Conservation (phyloP, 306 rosid species). For the Alnus rubra region DNA sequence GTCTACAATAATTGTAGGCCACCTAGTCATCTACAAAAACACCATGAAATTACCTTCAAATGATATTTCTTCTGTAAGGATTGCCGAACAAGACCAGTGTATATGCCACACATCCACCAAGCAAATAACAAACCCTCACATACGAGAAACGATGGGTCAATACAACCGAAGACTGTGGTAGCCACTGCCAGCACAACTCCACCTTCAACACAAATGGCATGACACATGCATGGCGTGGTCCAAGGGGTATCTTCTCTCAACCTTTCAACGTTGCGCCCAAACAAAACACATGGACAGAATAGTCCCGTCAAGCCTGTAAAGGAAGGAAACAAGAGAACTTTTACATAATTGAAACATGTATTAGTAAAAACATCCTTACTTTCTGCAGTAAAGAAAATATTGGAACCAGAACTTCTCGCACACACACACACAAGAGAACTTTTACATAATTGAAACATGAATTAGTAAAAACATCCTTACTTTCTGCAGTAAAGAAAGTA, state of each 20-base stretch:
- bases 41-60: constrained; percentile 59
- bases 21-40: constrained; percentile 9
- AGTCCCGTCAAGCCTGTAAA: constrained; percentile 81
- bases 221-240: constrained; percentile 85
- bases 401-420: not conserved
- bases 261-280: constrained; percentile 84
- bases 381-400: constrained; percentile 3
- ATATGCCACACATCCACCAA: constrained; percentile 99
- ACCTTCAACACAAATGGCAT: constrained; percentile 90
- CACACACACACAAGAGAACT: constrained; percentile 5
- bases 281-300: constrained; percentile 90
- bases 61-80: constrained; percentile 89
- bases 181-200: constrained; percentile 84
- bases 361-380: constrained; percentile 1
- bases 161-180: constrained; percentile 58
- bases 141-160: constrained; percentile 70
- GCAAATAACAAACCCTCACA: constrained; percentile 84
- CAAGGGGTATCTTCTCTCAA: constrained; percentile 76
- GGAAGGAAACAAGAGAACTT: constrained; percentile 17
- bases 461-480: constrained; percentile 2
- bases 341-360: not conserved
- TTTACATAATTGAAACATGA: not conserved
- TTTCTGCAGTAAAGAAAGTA: constrained; percentile 4
- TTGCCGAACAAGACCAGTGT: constrained; percentile 89
- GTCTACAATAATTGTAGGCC: not conserved